A percentile compares a stretch with the other conserved stretches of the same genome.
These are phyloP conservation scores for Fusarium pseudonygamai DNA, from an alignment of 2,329 filamentous ascomycete species.

Conservation along the genomic window DNA sequence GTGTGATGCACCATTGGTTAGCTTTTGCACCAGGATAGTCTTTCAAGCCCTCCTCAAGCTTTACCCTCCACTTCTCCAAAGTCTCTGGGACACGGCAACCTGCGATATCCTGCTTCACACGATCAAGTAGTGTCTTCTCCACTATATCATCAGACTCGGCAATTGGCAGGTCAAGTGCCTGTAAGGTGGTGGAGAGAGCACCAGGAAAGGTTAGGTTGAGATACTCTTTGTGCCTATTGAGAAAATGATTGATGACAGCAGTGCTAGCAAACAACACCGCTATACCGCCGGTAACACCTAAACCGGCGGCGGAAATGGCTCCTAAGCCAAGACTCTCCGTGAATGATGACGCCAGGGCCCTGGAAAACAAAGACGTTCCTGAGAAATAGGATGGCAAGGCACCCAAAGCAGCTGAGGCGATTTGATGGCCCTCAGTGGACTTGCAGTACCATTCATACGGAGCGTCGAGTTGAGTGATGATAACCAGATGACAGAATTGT, in stretches of 20 bases:
- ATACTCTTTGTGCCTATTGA: neutral
- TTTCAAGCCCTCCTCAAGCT: neutral
- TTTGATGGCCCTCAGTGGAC: neutral
- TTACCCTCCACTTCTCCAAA: neutral
- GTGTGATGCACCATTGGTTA: neutral
- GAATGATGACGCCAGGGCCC: neutral
- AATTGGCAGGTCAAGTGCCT: neutral
- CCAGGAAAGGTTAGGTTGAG: neutral
- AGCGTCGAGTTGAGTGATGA: conserved; percentile 4
- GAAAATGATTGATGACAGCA: neutral
- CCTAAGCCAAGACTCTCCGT: neutral
- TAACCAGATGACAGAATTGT: neutral
- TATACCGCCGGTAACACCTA: neutral
- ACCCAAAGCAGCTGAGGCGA: neutral
- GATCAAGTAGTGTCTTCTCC: neutral
- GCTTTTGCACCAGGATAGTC: neutral
- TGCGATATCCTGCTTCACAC: neutral
- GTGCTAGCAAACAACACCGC: neutral
- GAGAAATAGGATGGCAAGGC: neutral
- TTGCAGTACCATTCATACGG: conserved; percentile 7
- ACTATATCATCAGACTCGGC: neutral
- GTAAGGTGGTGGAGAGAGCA: neutral
- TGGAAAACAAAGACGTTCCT: neutral
- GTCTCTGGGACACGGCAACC: too few relatives aligned
- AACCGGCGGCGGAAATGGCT: neutral